Percentiles rank a stretch among this genome's conserved stretches.
Evolutionary conservation across 352 stramenopile species (phyloP).

Genomic region (Globisporangium echinulatum): DNA sequence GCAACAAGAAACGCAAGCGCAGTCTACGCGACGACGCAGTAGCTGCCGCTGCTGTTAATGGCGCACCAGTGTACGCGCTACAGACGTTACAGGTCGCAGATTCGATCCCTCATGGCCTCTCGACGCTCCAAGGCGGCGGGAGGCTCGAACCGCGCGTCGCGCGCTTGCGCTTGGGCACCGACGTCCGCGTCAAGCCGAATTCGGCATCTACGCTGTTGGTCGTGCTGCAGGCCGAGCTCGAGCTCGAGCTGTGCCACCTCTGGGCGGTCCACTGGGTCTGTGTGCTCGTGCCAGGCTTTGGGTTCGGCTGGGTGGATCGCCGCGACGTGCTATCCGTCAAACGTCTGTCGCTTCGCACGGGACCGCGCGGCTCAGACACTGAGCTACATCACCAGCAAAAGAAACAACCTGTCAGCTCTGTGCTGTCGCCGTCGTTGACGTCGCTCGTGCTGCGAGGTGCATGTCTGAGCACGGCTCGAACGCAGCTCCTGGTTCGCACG

Average conservation of each 20-base stretch:
- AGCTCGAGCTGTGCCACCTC: background rate
- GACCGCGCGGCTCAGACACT: no score
- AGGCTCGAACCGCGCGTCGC: background rate
- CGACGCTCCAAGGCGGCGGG: background rate
- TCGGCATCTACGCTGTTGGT: background rate
- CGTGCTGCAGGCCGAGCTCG: background rate
- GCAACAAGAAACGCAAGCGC: conserved; percentile 6
- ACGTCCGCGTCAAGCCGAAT: background rate
- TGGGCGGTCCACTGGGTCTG: background rate
- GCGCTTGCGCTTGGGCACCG: background rate
- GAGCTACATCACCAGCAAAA: background rate
- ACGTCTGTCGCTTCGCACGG: background rate
- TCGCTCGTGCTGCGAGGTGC: conserved; percentile 1
- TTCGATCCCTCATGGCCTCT: background rate
- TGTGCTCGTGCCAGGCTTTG: conserved; percentile 5
- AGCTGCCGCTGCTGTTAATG: background rate
- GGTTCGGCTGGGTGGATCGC: conserved; percentile 6
- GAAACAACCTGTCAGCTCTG: background rate
- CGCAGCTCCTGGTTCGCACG: no score
- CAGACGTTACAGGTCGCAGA: no score
- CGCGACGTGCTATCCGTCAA: background rate
- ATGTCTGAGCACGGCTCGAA: background rate
- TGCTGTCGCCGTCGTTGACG: background rate
- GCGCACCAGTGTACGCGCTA: background rate
- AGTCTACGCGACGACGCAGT: background rate